Evolutionary conservation across 169 alveolate species (phyloP).

Genomic region (Hammondia hammondi): DNA sequence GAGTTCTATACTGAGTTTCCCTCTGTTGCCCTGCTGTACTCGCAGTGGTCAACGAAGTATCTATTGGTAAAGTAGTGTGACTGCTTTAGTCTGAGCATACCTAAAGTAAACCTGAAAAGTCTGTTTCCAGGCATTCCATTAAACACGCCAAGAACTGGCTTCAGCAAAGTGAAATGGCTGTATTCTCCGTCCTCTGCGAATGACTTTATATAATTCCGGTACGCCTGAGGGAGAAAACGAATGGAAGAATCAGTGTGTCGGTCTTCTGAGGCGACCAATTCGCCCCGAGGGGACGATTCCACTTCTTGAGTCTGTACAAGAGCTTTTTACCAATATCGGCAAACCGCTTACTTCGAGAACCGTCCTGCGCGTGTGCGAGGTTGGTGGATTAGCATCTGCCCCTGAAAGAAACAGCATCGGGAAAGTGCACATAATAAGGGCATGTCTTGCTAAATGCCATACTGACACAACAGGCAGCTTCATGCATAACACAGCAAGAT

Average conservation of each 20-base stretch:
- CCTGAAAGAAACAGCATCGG: background rate
- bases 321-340: no score
- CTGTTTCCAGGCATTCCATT: conserved; percentile 71
- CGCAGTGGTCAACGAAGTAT: background rate
- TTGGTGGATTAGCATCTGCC: background rate
- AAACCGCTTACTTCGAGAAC: background rate
- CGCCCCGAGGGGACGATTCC: no score
- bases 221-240: conserved; percentile 42
- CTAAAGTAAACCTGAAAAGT: conserved; percentile 54
- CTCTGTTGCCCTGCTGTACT: background rate
- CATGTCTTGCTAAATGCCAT: no score
- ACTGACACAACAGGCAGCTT: no score
- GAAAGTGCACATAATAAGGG: background rate
- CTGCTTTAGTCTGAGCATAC: background rate
- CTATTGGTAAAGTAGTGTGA: background rate
- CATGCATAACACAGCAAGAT: background rate
- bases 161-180: conserved; percentile 46
- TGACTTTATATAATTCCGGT: conserved; percentile 53
- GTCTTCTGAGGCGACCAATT: no score
- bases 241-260: background rate
- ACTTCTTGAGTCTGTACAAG: no score
- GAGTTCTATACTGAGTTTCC: background rate
- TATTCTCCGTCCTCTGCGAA: conserved; percentile 25
- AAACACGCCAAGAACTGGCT: conserved; percentile 64
- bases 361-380: background rate